Base-by-base conservation (phyloP, 2,329 filamentous ascomycete genomes). In the Aspergillus melleus region DNA sequence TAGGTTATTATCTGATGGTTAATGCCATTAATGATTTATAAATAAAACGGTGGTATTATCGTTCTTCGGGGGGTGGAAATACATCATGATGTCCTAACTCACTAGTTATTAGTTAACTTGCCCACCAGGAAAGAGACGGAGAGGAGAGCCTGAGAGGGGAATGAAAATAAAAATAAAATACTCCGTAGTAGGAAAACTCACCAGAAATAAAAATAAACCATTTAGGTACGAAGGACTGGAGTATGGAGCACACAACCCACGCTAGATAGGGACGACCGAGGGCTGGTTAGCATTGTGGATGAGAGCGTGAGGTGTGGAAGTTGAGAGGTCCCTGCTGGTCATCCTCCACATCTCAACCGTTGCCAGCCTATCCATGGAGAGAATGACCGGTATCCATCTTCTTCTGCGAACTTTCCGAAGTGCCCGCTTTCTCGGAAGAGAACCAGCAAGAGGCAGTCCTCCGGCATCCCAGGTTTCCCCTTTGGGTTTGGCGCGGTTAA, bases 291-390 rank as follows among this genome's bases (percentile, higher is more conserved):
- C 50, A 49, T 32, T 36, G 36, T 36, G 49, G 22, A 47, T 58
- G 36, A 42, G 26, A 42, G 36, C 14, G 36, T n/a, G 36, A 42
- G 16, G 12, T 42, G 36, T 16, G 36, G 14, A n/a, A 42, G 36
- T 8, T 55, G 22, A 52, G 50, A 49, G 47, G 58, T 47, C 54
- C 49, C n/a, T 16, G 29, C 58, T 26, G 58, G 49, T 36, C 56
- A 54, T 62, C 62, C 60, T 64, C 62, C 62, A 64, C 58, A 64
- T 57, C 62, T 59, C 57, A 62, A 62, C 62, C 62, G 57, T 59
- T 64, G 51, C 46, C 52, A 44, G 50, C 53, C 54, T 29, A 52
- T 57, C 60, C 58, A 62, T 61, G 62, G 62, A 46, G 57, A 44
- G 56, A 47, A 42, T 42, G 49, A 22, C 32, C 36, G n/a, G 49